A percentile compares a stretch with the other conserved stretches of the same genome.
Evolutionary conservation across 1,139 yeast genomes (phyloP).

Genomic region (Scheffersomyces lignicola): DNA sequence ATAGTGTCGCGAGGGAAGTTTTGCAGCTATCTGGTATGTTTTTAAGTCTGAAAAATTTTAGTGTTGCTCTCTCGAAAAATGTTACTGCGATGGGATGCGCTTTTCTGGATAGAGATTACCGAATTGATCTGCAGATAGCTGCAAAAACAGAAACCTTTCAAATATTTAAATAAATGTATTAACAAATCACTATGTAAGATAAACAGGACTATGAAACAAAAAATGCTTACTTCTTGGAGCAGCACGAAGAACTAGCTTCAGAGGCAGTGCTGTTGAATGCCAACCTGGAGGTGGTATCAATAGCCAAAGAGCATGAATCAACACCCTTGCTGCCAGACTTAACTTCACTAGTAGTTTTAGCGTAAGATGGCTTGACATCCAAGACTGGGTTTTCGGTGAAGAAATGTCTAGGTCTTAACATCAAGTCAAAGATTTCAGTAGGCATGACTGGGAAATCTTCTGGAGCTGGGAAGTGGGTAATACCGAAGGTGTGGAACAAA

Average conservation of each 20-base stretch:
- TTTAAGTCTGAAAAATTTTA: no score
- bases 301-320: constrained; percentile 37
- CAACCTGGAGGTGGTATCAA: constrained; percentile 42
- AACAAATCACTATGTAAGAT: neutral
- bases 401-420: constrained; percentile 77
- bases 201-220: neutral
- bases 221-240: constrained; percentile 19
- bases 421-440: constrained; percentile 72
- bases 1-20: no score
- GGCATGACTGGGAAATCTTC: constrained; percentile 93
- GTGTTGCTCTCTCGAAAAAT: no score
- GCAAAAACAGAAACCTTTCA: neutral
- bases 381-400: constrained; percentile 75
- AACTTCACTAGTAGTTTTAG: constrained; percentile 63
- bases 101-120: constrained; percentile 2
- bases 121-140: constrained; percentile 3
- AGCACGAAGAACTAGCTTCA: constrained; percentile 10
- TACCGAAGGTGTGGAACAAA: constrained; percentile 78
- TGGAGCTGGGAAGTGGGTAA: constrained; percentile 85
- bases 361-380: constrained; percentile 70
- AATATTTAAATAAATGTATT: constrained; percentile 1
- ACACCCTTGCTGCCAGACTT: constrained; percentile 35
- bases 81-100: no score
- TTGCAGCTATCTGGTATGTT: constrained; percentile 1
- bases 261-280: constrained; percentile 32